phyloP scores from a whole-genome alignment of 371 early-diverging fungal species.

The Rhizopus sp. region DNA sequence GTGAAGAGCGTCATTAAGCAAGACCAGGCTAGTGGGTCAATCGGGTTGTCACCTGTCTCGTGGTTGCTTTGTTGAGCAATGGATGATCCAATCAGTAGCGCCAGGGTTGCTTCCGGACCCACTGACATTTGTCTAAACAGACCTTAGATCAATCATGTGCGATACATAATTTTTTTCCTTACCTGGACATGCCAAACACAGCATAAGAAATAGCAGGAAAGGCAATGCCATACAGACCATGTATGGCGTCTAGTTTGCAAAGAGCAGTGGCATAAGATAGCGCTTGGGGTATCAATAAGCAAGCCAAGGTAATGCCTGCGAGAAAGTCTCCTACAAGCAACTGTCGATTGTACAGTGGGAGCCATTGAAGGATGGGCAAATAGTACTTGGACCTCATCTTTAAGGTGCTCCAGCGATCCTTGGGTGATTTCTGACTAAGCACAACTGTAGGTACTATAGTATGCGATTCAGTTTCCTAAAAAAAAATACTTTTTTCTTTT shows the following conservation, averaged over 20 bases:
- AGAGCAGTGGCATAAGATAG: conserved; percentile 88
- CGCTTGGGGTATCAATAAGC: conserved; percentile 85
- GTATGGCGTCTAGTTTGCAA: conserved; percentile 80
- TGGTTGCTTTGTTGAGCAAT: conserved; percentile 54
- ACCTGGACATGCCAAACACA: conserved; percentile 89
- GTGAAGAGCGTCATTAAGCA: conserved; percentile 78
- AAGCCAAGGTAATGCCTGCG: conserved; percentile 88
- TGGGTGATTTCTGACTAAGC: conserved; percentile 27
- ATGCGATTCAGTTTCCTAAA: no score
- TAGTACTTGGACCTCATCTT: conserved; percentile 82
- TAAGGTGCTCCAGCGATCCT: conserved; percentile 38
- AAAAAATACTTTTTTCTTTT: background rate
- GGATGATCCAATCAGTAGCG: conserved; percentile 85
- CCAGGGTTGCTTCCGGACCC: conserved; percentile 92
- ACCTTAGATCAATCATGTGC: background rate
- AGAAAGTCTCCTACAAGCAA: conserved; percentile 67
- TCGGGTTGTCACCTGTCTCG: conserved; percentile 26
- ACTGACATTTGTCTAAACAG: conserved; percentile 76
- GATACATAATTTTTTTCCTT: conserved; percentile 7
- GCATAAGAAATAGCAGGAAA: conserved; percentile 86
- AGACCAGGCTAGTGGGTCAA: conserved; percentile 64
- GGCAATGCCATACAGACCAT: conserved; percentile 86
- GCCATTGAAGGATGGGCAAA: conserved; percentile 87
- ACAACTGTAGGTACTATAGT: conserved; percentile 40
- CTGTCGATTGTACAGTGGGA: conserved; percentile 70